Evolutionary conservation across 116 monocot species (phyloP), one percentile per base, ranked within the genome.

Genomic region (Iris pallida): DNA sequence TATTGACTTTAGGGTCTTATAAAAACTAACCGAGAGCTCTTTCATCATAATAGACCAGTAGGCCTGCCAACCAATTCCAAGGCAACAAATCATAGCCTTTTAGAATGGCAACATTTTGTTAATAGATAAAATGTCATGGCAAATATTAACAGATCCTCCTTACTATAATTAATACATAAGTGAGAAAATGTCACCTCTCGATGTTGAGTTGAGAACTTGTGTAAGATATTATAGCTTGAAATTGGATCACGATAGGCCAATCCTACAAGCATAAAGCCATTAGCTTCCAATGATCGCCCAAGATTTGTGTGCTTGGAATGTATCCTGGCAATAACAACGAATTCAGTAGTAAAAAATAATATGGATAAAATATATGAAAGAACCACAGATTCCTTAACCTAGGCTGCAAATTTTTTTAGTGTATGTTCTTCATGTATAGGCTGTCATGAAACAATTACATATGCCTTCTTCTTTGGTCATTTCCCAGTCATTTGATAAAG

Each of bases 21-120:
- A 87, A 63, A 96, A 96, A 47, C 20, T 65, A 64, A 96, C 68
- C 12, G 89, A 80, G 45, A 96, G 83, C 71, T 96, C 84, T 65
- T 85, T 87, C 53, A 89, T 18, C 56, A 89, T 79, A 77, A 92
- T 79, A 64, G 87, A 81, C 92, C 92, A 96, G 43, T 92, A 92
- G n/a, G 81, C 78, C 96, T 96, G 71, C 71, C 53, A 71, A 65
- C 20, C 45, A 42, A 9, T 30, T 30, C 30, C 0, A 4, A 55
- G 7, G 20, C n/a, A n/a, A 63, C 14, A 55, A 42, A 15, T 40
- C 16, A 20, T 20, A 54, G 7, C 42, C 4, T 42, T 16, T 20
- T 15, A 43, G 42, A 11, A 42, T 55, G 20, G 5, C 20, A 30
- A 52, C 13, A 5, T 16, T 17, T 19, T 45, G 13, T 51, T 1